Conservation (phyloP, 2,329 filamentous ascomycete genomes). For the Colletotrichum cordylinicola region DNA sequence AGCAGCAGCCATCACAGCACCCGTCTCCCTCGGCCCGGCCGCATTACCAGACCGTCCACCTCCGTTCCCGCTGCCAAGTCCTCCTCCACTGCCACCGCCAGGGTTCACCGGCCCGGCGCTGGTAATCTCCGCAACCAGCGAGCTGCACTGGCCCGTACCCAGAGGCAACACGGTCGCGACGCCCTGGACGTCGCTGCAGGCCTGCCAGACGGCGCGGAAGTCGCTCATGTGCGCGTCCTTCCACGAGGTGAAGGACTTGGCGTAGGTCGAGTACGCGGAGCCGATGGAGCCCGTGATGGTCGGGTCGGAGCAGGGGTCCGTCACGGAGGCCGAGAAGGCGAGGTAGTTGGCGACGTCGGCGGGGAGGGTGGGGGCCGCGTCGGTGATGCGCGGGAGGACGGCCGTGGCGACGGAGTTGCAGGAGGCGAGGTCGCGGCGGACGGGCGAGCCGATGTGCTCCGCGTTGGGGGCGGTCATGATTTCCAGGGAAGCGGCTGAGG, state of each 20-base stretch:
- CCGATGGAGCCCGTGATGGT: slow-evolving; percentile 30
- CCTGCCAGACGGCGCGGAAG: slow-evolving; percentile 25
- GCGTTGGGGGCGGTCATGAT: not conserved
- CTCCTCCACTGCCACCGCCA: not conserved
- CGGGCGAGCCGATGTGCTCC: not conserved
- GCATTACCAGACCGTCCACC: not conserved
- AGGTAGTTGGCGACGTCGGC: slow-evolving; percentile 25
- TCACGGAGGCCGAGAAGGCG: slow-evolving; percentile 24
- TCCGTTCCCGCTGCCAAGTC: not conserved
- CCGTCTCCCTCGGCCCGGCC: slow-evolving; percentile 2
- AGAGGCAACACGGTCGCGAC: slow-evolving; percentile 6
- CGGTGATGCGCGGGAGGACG: slow-evolving; percentile 25
- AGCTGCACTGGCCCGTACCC: slow-evolving; percentile 7
- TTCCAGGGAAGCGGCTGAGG: not conserved
- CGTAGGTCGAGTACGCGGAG: slow-evolving; percentile 30
- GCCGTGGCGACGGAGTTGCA: slow-evolving; percentile 23
- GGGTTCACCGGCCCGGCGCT: slow-evolving; percentile 3
- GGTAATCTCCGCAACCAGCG: slow-evolving; percentile 15
- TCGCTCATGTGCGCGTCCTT: slow-evolving; percentile 22
- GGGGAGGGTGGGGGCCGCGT: slow-evolving; percentile 24
- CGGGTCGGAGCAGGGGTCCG: slow-evolving; percentile 29
- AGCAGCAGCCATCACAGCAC: slow-evolving; percentile 1
- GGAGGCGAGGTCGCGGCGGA: slow-evolving; percentile 11
- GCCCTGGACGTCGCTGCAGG: slow-evolving; percentile 33
- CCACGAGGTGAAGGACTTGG: slow-evolving; percentile 27